A percentile compares a stretch with the other conserved stretches of the same genome.
phyloP scores from a whole-genome alignment of 352 stramenopile species.

The Pilasporangium apinafurcum region DNA sequence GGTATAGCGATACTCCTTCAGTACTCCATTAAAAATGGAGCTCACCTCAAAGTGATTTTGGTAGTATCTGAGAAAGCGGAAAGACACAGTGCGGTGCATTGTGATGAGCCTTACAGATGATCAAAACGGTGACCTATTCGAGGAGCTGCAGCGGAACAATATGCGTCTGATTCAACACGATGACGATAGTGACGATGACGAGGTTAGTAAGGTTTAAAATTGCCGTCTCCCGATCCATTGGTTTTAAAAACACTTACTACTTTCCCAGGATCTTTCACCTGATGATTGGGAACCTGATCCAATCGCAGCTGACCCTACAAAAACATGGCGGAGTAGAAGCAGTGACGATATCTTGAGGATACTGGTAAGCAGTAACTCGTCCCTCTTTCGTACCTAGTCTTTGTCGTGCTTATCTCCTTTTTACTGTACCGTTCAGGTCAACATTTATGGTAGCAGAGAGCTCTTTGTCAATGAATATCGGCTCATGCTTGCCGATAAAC shows the following conservation, averaged over 20 bases:
- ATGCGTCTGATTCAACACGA: slow-evolving; percentile 90
- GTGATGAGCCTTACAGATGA: slow-evolving; percentile 89
- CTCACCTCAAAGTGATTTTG: neutral
- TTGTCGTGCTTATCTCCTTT: neutral
- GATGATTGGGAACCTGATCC: slow-evolving; percentile 91
- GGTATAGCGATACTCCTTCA: slow-evolving; percentile 12
- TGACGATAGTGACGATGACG: slow-evolving; percentile 91
- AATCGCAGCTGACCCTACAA: slow-evolving; percentile 79
- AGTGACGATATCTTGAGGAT: slow-evolving; percentile 96
- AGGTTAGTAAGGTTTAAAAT: slow-evolving; percentile 28
- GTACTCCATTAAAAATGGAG: neutral
- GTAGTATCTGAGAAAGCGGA: slow-evolving; percentile 89
- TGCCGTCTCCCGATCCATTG: too few species aligned
- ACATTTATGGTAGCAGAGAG: slow-evolving; percentile 98
- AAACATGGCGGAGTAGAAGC: slow-evolving; percentile 66
- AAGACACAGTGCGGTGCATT: slow-evolving; percentile 97
- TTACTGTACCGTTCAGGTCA: slow-evolving; percentile 34
- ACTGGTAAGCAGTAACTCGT: slow-evolving; percentile 50
- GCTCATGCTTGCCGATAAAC: slow-evolving; percentile 96
- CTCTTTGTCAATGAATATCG: slow-evolving; percentile 99
- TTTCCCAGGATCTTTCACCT: slow-evolving; percentile 50
- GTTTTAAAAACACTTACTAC: neutral
- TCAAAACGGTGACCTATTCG: slow-evolving; percentile 92
- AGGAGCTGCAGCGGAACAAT: slow-evolving; percentile 92
- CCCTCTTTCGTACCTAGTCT: neutral